Percentiles rank a stretch among this genome's conserved stretches.
Evolutionary conservation across 768 basidiomycete species (phyloP).

Genomic region (Tricholoma saponaceum): DNA sequence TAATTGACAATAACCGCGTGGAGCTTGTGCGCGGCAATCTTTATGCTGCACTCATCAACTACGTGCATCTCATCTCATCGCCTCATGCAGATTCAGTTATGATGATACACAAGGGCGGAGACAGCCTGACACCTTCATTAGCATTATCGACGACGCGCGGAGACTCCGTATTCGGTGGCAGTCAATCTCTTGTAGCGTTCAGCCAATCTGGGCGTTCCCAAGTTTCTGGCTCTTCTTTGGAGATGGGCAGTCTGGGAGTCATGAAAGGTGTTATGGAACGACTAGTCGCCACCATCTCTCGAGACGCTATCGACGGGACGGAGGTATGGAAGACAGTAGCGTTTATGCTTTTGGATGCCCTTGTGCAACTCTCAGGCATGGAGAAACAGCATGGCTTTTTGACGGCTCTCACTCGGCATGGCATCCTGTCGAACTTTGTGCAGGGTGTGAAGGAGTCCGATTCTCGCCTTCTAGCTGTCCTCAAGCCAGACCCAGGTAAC

Average conservation of each 20-base stretch:
- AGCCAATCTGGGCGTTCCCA: constrained; percentile 15
- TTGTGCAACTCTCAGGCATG: constrained; percentile 64
- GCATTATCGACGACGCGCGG: constrained; percentile 38
- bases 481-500: constrained; percentile 87
- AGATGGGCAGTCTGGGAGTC: constrained; percentile 58
- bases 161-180: constrained; percentile 34
- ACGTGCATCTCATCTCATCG: constrained; percentile 68
- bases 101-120: background rate
- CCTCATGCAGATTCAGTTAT: constrained; percentile 16
- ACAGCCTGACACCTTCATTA: constrained; percentile 23
- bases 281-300: constrained; percentile 64
- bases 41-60: constrained; percentile 90
- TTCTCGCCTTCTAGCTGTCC: constrained; percentile 61
- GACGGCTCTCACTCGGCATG: constrained; percentile 59
- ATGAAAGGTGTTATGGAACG: constrained; percentile 70
- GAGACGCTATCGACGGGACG: constrained; percentile 93
- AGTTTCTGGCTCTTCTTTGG: constrained; percentile 37
- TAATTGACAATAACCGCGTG: constrained; percentile 70
- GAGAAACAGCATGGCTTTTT: constrained; percentile 68
- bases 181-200: constrained; percentile 29
- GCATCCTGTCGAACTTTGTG: constrained; percentile 79
- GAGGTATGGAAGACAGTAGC: constrained; percentile 98
- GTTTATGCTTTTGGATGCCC: constrained; percentile 83
- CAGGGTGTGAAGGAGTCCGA: constrained; percentile 83
- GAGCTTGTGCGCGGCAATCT: constrained; percentile 91